phyloP scores from a whole-genome alignment of 2,329 filamentous ascomycete species.

The Lomentospora prolificans region DNA sequence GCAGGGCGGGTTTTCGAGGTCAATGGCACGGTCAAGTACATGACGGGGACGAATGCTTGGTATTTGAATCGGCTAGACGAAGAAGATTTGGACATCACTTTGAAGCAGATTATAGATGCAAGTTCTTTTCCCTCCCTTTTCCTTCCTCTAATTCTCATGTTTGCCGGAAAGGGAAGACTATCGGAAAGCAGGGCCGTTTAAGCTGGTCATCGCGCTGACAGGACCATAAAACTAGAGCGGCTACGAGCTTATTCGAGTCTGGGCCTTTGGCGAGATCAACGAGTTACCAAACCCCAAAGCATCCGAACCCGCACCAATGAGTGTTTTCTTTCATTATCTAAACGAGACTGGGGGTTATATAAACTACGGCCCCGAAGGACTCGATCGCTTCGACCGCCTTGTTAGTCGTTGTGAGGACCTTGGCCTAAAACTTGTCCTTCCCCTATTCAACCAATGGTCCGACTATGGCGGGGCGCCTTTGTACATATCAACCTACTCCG shows the following conservation, averaged over 20 bases:
- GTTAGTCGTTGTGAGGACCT: neutral
- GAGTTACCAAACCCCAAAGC: conserved; percentile 39
- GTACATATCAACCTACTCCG: conserved; percentile 46
- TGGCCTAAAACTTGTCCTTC: conserved; percentile 1
- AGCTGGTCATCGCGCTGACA: neutral
- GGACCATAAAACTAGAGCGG: conserved; percentile 25
- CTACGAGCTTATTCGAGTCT: conserved; percentile 48
- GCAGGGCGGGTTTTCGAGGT: conserved; percentile 1
- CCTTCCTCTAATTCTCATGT: neutral
- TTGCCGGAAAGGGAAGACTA: neutral
- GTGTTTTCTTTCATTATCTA: conserved; percentile 45
- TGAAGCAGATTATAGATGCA: conserved; percentile 4
- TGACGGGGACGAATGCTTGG: conserved; percentile 5
- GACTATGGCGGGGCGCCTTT: conserved; percentile 57
- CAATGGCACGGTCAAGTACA: neutral
- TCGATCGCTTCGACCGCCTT: conserved; percentile 19
- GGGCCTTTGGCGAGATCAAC: conserved; percentile 37
- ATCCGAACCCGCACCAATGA: conserved; percentile 21
- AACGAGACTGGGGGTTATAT: conserved; percentile 42
- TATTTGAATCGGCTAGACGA: conserved; percentile 5
- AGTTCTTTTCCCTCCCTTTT: neutral
- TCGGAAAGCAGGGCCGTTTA: neutral
- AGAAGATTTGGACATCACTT: neutral
- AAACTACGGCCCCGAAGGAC: conserved; percentile 52
- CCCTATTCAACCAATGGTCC: conserved; percentile 58